These are phyloP conservation scores for Trichocladium antarcticum DNA, from an alignment of 495 filamentous ascomycete species.

Conservation along the genomic window DNA sequence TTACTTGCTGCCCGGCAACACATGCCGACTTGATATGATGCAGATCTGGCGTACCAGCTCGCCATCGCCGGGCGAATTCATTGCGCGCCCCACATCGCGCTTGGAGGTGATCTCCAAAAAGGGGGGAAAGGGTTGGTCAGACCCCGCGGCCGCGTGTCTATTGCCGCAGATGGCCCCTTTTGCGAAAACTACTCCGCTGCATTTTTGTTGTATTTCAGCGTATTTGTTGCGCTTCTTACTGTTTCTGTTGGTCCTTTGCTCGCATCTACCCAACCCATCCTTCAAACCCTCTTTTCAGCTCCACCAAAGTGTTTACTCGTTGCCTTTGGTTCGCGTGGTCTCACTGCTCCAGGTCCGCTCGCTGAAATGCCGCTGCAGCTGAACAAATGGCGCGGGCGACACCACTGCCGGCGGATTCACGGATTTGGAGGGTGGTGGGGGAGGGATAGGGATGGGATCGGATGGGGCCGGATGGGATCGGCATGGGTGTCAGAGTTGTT, in stretches of 20 bases:
- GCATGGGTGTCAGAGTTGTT: neutral
- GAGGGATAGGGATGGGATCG: neutral
- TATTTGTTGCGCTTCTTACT: neutral
- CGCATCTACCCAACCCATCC: neutral
- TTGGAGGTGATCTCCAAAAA: neutral
- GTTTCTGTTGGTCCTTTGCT: neutral
- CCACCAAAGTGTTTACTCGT: neutral
- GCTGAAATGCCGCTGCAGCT: neutral
- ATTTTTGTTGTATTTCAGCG: neutral
- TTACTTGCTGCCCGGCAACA: neutral
- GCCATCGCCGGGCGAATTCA: conserved; percentile 8
- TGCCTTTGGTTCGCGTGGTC: neutral
- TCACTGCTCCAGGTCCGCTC: neutral
- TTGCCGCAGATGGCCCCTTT: neutral
- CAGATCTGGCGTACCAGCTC: conserved; percentile 4
- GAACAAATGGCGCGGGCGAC: neutral
- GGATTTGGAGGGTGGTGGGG: neutral
- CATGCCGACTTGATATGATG: conserved; percentile 4
- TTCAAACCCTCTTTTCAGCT: neutral
- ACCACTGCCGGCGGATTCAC: neutral
- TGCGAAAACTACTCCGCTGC: neutral
- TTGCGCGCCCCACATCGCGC: neutral
- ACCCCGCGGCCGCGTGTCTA: conserved; percentile 1
- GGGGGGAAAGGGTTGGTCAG: conserved; percentile 1
- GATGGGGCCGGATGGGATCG: neutral